A percentile compares a stretch with the other conserved stretches of the same genome.
Conservation (phyloP, 768 basidiomycete genomes). For the Mycena albidolilacea region DNA sequence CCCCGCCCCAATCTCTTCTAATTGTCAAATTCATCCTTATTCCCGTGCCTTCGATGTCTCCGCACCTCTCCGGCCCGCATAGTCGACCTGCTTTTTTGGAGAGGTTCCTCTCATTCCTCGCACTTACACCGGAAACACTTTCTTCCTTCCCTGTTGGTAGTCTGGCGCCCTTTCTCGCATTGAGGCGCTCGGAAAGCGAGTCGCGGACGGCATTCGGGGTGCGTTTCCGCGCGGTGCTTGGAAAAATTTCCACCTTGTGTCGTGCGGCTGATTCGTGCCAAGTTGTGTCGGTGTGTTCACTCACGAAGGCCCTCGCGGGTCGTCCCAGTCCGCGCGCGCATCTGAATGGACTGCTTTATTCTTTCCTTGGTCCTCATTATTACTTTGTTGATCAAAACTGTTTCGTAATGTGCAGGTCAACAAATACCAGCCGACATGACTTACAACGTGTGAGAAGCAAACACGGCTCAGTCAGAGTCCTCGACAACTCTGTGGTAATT, state of each 20-base stretch:
- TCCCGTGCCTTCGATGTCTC: conserved; percentile 1
- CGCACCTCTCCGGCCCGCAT: conserved; percentile 2
- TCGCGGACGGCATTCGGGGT: conserved; percentile 5
- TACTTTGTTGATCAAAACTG: background rate
- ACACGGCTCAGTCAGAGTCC: too few relatives aligned
- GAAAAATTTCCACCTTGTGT: conserved; percentile 6
- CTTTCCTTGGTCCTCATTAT: background rate
- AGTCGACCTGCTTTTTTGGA: conserved; percentile 8
- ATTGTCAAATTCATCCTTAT: conserved; percentile 8
- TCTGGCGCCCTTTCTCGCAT: conserved; percentile 6
- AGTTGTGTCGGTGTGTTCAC: conserved; percentile 6
- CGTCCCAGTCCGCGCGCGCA: conserved; percentile 2
- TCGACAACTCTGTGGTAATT: too few relatives aligned
- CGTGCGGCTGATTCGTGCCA: conserved; percentile 5
- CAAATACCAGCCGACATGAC: too few relatives aligned
- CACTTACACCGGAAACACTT: conserved; percentile 6
- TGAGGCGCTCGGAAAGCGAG: conserved; percentile 7
- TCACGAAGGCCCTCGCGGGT: conserved; percentile 3
- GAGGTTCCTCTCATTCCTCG: conserved; percentile 5
- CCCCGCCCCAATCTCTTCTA: background rate
- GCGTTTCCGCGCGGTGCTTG: conserved; percentile 1
- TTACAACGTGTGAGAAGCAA: too few relatives aligned
- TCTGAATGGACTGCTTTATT: conserved; percentile 6
- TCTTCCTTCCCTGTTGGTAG: conserved; percentile 2
- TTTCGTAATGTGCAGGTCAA: too few relatives aligned